These are phyloP conservation scores for Penicillium sp. DNA, from an alignment of 2,329 filamentous ascomycete species.

Conservation along the genomic window DNA sequence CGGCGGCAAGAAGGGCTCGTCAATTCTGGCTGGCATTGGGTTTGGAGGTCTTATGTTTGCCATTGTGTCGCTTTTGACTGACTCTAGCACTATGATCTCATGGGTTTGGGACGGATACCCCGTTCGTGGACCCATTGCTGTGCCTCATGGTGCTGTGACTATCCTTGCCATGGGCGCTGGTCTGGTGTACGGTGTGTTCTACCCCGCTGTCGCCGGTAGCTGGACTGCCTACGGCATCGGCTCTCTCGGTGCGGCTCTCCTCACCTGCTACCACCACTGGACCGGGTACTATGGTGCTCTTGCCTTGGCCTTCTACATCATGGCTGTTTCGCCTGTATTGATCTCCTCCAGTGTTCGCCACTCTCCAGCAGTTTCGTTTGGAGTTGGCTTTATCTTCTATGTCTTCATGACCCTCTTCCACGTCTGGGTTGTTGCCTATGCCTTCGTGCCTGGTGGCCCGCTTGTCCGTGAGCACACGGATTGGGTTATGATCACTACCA, in stretches of 20 bases:
- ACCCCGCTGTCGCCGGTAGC: slow-evolving; percentile 64
- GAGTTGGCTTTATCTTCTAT: slow-evolving; percentile 83
- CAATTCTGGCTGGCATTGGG: slow-evolving; percentile 68
- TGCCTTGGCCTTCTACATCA: slow-evolving; percentile 69
- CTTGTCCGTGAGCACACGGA: slow-evolving; percentile 91
- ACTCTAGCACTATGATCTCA: slow-evolving; percentile 97
- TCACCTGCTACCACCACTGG: slow-evolving; percentile 79
- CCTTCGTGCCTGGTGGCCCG: slow-evolving; percentile 91
- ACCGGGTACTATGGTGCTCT: slow-evolving; percentile 82
- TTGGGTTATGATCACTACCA: slow-evolving; percentile 85
- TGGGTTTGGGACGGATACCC: slow-evolving; percentile 99
- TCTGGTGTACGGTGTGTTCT: slow-evolving; percentile 68
- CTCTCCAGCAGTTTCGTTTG: slow-evolving; percentile 75
- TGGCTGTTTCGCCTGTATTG: slow-evolving; percentile 71
- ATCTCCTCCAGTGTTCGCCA: slow-evolving; percentile 72
- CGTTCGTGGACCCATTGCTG: slow-evolving; percentile 78
- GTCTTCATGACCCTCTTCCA: slow-evolving; percentile 95
- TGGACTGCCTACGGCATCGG: slow-evolving; percentile 77
- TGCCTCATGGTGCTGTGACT: slow-evolving; percentile 84
- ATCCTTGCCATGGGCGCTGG: slow-evolving; percentile 82
- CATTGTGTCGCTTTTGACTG: slow-evolving; percentile 86
- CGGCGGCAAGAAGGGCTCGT: slow-evolving; percentile 60
- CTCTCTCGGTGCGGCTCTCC: slow-evolving; percentile 69
- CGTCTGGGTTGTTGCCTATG: slow-evolving; percentile 97
- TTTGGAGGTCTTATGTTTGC: slow-evolving; percentile 81